Base-by-base conservation (phyloP, 305 asterid species). In the Fraxinus albicans region DNA sequence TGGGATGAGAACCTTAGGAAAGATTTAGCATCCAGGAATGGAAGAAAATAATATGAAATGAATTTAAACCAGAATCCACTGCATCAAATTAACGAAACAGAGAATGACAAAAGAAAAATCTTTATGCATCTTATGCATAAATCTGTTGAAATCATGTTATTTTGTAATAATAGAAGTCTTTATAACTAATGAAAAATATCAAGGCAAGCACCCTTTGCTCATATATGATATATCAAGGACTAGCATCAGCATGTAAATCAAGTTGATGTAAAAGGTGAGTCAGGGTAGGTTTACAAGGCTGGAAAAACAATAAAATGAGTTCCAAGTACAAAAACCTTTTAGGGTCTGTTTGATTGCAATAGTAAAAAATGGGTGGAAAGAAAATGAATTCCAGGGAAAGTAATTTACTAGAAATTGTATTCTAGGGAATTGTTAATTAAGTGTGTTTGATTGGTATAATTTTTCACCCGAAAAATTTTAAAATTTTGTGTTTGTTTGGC, bases 221-320 rank as follows among this genome's bases (percentile, higher is more conserved):
- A 47, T 73, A 27, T 55, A 78, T 19, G 29, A 47, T 73, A 27
- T 55, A 78, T 78, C 70, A 55, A 35, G 79, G 34, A 77, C 77
- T 77, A 76, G 31, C 31, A 79, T 70, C 81, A 76, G 65, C 74
- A 38, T 36, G 27, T 44, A 72, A 65, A 70, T 65, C 65, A 82
- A 79, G 55, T 15, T 73, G 72, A 69, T 67, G 53, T 33, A 38
- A 73, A 38, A 81, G 9, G 6, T 73, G 50, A 60, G 53, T 29
- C 42, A 42, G 29, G 33, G 29, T n/a, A 44, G 35, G 73, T 23
- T 81, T 55, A 70, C 40, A 78, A 35, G 31, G 76, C 81, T 79
- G 65, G 63, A 25, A 76, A 76, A 74, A 38, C 73, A 85, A 40
- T 42, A 19, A 79, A 82, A 60, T 65, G 55, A 81, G 53, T 79